phyloP scores from a whole-genome alignment of 805 yeast species.

The Wickerhamomyces hampshirensis region DNA sequence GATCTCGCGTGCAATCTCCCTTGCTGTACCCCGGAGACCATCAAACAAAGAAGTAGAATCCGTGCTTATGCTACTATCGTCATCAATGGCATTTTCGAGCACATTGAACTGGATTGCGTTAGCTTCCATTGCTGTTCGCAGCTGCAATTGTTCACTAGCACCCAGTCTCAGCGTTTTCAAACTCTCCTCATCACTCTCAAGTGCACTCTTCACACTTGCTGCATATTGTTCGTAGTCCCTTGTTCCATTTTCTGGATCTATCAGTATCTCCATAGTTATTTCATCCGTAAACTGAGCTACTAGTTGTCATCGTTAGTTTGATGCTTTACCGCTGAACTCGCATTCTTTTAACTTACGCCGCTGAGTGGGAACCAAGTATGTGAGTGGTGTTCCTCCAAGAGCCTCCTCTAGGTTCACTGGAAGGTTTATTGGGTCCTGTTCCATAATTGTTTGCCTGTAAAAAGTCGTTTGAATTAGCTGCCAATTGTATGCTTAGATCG shows the following conservation, averaged over 20 bases:
- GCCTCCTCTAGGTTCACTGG: slow-evolving; percentile 24
- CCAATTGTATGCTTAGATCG: no score
- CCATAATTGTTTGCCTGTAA: no score
- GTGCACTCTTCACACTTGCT: not conserved
- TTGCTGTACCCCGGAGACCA: slow-evolving; percentile 6
- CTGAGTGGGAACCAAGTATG: slow-evolving; percentile 36
- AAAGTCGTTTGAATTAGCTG: no score
- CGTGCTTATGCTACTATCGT: not conserved
- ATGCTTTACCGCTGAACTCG: not conserved
- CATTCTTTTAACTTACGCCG: slow-evolving; percentile 26
- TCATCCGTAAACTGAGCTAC: slow-evolving; percentile 4
- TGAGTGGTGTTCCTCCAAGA: slow-evolving; percentile 31
- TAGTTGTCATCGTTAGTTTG: slow-evolving; percentile 7
- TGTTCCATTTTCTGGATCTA: slow-evolving; percentile 2
- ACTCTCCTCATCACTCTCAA: slow-evolving; percentile 2
- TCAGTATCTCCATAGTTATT: not conserved
- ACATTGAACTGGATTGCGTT: slow-evolving; percentile 5
- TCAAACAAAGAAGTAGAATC: slow-evolving; percentile 11
- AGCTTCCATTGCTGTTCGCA: slow-evolving; percentile 3
- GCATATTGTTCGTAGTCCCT: slow-evolving; percentile 2
- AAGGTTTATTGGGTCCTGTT: no score
- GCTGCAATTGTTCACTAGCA: not conserved
- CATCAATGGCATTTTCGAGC: not conserved
- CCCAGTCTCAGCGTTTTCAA: slow-evolving; percentile 2
- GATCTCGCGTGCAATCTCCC: not conserved